A percentile compares a stretch with the other conserved stretches of the same genome.
phyloP scores from a whole-genome alignment of 2,329 filamentous ascomycete species.

The Diaporthe aspalathi region DNA sequence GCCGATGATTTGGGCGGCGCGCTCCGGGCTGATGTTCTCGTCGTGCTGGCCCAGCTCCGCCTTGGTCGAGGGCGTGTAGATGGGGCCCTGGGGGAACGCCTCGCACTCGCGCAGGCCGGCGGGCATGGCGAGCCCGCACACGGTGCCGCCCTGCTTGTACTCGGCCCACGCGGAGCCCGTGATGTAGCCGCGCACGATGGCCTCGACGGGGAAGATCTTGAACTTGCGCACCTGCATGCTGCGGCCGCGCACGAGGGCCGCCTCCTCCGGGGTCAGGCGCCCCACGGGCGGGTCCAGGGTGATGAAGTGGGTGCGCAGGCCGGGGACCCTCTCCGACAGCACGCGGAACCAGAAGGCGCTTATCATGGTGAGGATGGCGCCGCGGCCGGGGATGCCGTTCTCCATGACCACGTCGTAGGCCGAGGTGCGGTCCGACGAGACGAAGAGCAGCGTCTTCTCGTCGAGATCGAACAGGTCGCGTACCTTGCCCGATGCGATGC shows the following conservation, averaged over 20 bases:
- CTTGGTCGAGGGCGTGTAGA: slow-evolving; percentile 86
- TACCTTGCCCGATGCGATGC: slow-evolving; percentile 48
- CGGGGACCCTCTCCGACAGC: slow-evolving; percentile 57
- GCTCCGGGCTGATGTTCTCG: slow-evolving; percentile 83
- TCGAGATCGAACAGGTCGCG: slow-evolving; percentile 47
- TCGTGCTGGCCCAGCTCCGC: slow-evolving; percentile 82
- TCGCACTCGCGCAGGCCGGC: slow-evolving; percentile 77
- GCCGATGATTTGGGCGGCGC: slow-evolving; percentile 73
- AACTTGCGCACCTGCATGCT: slow-evolving; percentile 82
- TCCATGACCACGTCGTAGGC: slow-evolving; percentile 93
- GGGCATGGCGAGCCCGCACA: slow-evolving; percentile 80
- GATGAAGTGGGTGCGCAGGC: slow-evolving; percentile 64
- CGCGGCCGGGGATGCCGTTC: slow-evolving; percentile 71
- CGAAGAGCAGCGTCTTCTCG: slow-evolving; percentile 47
- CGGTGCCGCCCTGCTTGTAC: slow-evolving; percentile 77
- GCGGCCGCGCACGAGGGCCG: slow-evolving; percentile 67
- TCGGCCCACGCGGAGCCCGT: slow-evolving; percentile 88
- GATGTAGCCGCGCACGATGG: slow-evolving; percentile 90
- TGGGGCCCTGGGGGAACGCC: slow-evolving; percentile 72
- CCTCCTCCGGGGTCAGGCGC: slow-evolving; percentile 56
- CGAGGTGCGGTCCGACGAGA: slow-evolving; percentile 74
- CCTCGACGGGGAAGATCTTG: slow-evolving; percentile 82
- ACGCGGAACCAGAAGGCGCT: slow-evolving; percentile 67
- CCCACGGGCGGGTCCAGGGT: slow-evolving; percentile 54
- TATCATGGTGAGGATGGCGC: slow-evolving; percentile 60